Evolutionary conservation across 371 early-diverging fungal species (phyloP).

Genomic region (Mortierella polycephala): DNA sequence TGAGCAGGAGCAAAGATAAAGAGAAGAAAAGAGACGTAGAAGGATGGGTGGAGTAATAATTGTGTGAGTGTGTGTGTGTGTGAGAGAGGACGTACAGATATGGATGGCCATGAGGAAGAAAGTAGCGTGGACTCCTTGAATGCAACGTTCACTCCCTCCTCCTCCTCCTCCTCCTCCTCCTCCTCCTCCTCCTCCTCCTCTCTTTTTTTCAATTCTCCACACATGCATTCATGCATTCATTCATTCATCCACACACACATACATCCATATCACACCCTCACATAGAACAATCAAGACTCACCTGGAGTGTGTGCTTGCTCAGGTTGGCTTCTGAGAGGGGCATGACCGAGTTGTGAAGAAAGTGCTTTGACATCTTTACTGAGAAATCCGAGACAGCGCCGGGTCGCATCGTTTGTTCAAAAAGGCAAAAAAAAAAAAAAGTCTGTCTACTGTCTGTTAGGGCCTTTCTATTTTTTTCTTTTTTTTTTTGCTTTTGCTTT

Average conservation of each 20-base stretch:
- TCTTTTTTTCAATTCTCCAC: too few species aligned
- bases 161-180: too few species aligned
- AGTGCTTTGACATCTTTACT: conserved; percentile 31
- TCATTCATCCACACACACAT: too few species aligned
- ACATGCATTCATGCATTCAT: too few species aligned
- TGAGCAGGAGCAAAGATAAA: background rate
- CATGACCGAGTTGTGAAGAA: conserved; percentile 21
- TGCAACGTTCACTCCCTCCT: too few species aligned
- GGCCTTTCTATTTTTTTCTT: background rate
- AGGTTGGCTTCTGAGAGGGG: conserved; percentile 51
- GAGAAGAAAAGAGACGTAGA: conserved; percentile 2
- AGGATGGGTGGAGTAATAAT: background rate
- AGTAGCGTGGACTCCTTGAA: too few species aligned
- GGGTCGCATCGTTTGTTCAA: background rate
- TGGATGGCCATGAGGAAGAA: too few species aligned
- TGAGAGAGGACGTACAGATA: too few species aligned
- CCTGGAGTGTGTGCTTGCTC: conserved; percentile 48
- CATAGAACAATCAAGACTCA: conserved; percentile 3
- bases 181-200: too few species aligned
- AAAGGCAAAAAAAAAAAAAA: background rate
- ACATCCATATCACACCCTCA: too few species aligned
- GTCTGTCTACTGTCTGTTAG: background rate
- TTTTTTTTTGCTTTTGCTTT: background rate
- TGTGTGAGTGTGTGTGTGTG: too few species aligned
- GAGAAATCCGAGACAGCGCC: conserved; percentile 18